Base-by-base conservation (phyloP, 768 basidiomycete species). In the Coprinopsis marcescibilis region DNA sequence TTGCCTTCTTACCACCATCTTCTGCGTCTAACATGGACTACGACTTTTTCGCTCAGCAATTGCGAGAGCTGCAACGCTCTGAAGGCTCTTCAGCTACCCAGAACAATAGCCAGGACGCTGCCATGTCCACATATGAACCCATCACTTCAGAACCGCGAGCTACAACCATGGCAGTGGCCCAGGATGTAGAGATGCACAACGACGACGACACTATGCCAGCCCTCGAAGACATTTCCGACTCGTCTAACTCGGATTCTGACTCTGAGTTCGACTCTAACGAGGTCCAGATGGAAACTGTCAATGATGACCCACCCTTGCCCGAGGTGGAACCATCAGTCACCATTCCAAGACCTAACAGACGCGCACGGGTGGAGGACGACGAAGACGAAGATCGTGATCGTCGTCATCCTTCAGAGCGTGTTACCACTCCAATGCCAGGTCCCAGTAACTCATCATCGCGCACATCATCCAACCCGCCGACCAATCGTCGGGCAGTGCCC, bases 391-490 rank as follows among this genome's bases (percentile, higher is more conserved):
- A 78, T 11, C 64, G 81, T 30, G 78, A 84, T 55, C 71, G 75
- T 46, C 72, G 83, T 46, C 81, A 83, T 55, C 81, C 83, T 14
- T 80, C 79, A 17, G 74, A 83, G 59, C 77, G 83, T 45, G 64
- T 66, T 20, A 65, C 58, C 36, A 60, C 55, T 40, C 45, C 54
- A 19, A 29, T 48, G 43, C 54, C 59, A 37, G 34, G 38, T 29
- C 26, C 25, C 30, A 35, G 17, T 27, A 21, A 38, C 26, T 40
- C 49, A 27, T 15, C 34, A 26, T 21, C 46, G 37, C 48, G 43
- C 4, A 36, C 12, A 11, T 36, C 35, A 17, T 36, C 35, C 12
- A 49, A 39, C 41, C 42, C 55, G 41, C 32, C 50, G 27, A 15
- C 25, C 24, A 34, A 39, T 30, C 49, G 11, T 52, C 55, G 39